phyloP scores from a whole-genome alignment of 2,329 filamentous ascomycete species.

The Pseudohalonectria lignicola region DNA sequence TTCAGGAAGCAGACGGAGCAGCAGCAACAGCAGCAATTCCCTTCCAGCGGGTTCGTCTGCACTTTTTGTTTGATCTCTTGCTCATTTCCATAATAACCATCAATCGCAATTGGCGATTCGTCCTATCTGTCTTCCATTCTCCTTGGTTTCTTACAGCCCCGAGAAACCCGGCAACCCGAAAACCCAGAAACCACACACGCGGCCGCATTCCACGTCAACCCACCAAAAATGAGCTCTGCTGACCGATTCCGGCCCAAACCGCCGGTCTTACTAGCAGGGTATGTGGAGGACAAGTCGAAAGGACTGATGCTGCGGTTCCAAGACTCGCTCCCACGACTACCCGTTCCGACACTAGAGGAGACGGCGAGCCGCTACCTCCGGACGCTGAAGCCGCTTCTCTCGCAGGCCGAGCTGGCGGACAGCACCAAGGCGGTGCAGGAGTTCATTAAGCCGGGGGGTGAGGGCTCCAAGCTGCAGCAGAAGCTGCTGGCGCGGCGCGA shows the following conservation, averaged over 20 bases:
- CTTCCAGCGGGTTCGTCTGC: slow-evolving; percentile 39
- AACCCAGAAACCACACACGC: neutral
- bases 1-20: slow-evolving; percentile 38
- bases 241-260: too few species aligned
- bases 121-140: neutral
- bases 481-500: slow-evolving; percentile 71
- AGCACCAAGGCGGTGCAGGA: slow-evolving; percentile 79
- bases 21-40: slow-evolving; percentile 50
- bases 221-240: too few species aligned
- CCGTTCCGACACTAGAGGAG: slow-evolving; percentile 74
- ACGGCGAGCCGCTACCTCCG: slow-evolving; percentile 73
- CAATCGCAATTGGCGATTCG: neutral
- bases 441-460: slow-evolving; percentile 78
- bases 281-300: slow-evolving; percentile 69
- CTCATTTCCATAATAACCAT: neutral
- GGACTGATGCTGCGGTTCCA: slow-evolving; percentile 77
- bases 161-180: neutral
- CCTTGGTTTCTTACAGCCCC: neutral
- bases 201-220: too few species aligned
- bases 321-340: slow-evolving; percentile 70
- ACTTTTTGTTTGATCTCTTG: neutral
- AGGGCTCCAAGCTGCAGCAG: slow-evolving; percentile 76
- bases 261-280: slow-evolving; percentile 47
- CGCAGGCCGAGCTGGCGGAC: slow-evolving; percentile 53
- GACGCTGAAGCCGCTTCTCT: slow-evolving; percentile 65